phyloP scores from a whole-genome alignment of 225 moss, liverwort and hornwort genomes.

The Straminergon stramineum region DNA sequence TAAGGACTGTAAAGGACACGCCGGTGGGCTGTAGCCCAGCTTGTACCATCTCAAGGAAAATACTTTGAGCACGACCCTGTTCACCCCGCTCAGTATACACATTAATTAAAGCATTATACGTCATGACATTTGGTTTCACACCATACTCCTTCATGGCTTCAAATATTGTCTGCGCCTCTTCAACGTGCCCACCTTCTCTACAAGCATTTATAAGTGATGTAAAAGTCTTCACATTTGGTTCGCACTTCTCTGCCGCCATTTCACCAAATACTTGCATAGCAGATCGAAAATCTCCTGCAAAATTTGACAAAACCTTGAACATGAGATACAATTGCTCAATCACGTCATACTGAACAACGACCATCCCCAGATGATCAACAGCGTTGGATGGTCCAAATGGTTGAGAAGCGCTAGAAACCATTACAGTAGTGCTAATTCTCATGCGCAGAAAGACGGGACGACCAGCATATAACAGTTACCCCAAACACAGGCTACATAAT shows the following conservation, averaged over 20 bases:
- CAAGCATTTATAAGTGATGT: slow-evolving; percentile 80
- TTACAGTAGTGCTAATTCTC: neutral
- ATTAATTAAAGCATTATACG: slow-evolving; percentile 86
- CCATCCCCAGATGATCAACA: neutral
- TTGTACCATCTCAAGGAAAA: slow-evolving; percentile 62
- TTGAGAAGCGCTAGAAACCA: neutral
- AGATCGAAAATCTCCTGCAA: slow-evolving; percentile 57
- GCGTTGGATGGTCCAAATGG: neutral
- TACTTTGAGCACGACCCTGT: slow-evolving; percentile 42
- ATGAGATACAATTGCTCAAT: neutral
- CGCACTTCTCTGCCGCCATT: slow-evolving; percentile 67
- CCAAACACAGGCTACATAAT: neutral
- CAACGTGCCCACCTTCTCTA: slow-evolving; percentile 56
- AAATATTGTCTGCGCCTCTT: slow-evolving; percentile 82
- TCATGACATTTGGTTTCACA: slow-evolving; percentile 68
- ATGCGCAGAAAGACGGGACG: neutral
- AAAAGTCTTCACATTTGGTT: slow-evolving; percentile 79
- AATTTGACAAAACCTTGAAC: neutral
- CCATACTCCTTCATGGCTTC: slow-evolving; percentile 66
- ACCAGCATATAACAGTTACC: neutral
- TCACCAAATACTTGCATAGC: slow-evolving; percentile 63
- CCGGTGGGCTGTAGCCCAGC: slow-evolving; percentile 74
- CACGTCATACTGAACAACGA: neutral
- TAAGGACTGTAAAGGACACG: slow-evolving; percentile 63
- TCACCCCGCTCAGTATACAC: slow-evolving; percentile 71